These are phyloP conservation scores for Nakazawaea wickerhamii DNA, from an alignment of 805 yeast species.

Conservation along the genomic window DNA sequence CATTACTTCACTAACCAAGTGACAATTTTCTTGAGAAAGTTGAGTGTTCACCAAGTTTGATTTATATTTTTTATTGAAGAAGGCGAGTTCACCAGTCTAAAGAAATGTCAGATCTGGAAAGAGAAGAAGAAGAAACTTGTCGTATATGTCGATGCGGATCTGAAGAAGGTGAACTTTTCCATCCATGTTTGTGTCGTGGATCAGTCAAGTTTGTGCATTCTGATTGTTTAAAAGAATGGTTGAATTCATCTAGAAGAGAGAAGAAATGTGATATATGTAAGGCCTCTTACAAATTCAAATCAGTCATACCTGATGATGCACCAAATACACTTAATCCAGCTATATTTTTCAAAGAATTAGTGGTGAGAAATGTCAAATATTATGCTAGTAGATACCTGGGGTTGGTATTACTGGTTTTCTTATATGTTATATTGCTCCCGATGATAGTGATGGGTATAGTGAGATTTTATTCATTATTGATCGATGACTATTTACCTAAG, in stretches of 20 bases:
- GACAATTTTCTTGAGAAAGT: too few relatives aligned
- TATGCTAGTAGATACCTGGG: constrained; percentile 10
- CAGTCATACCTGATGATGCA: constrained; percentile 33
- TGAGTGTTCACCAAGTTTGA: too few relatives aligned
- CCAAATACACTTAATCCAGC: constrained; percentile 32
- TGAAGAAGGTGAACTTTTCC: constrained; percentile 64
- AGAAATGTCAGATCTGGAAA: not conserved
- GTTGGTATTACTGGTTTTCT: constrained; percentile 17
- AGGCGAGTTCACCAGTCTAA: too few relatives aligned
- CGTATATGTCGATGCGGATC: constrained; percentile 93
- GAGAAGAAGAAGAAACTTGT: constrained; percentile 50
- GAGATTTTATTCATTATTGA: constrained; percentile 47
- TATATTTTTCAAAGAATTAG: constrained; percentile 50
- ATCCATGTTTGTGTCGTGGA: constrained; percentile 93
- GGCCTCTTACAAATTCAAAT: constrained; percentile 51
- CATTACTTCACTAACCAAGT: too few relatives aligned
- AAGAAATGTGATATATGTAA: constrained; percentile 87
- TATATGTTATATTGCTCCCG: constrained; percentile 28
- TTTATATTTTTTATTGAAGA: too few relatives aligned
- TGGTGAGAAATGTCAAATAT: constrained; percentile 26
- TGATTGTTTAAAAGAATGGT: constrained; percentile 87
- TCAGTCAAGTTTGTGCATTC: constrained; percentile 91
- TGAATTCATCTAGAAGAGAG: constrained; percentile 57
- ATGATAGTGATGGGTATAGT: constrained; percentile 46
- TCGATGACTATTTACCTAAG: constrained; percentile 47